Evolutionary conservation across 2,329 filamentous ascomycete species (phyloP).

Genomic region (Leptographium procerum): DNA sequence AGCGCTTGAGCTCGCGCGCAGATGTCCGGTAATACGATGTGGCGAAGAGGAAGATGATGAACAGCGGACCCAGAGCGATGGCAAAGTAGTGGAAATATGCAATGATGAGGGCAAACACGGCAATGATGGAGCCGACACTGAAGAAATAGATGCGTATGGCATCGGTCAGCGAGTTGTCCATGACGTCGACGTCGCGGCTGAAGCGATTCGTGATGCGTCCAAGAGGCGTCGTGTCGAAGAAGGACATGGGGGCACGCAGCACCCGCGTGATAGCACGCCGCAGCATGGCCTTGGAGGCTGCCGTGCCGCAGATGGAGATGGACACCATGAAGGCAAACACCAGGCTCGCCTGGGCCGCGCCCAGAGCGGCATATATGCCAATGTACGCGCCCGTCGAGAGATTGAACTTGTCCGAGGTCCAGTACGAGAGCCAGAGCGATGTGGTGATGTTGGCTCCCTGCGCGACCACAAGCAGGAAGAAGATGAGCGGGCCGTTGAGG

Average conservation of each 20-base stretch:
- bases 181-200: slow-evolving; percentile 87
- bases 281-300: slow-evolving; percentile 71
- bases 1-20: slow-evolving; percentile 86
- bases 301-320: slow-evolving; percentile 70
- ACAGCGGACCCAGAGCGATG: slow-evolving; percentile 50
- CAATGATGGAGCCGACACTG: slow-evolving; percentile 69
- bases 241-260: slow-evolving; percentile 65
- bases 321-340: slow-evolving; percentile 73
- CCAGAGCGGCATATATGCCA: slow-evolving; percentile 59
- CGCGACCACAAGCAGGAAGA: slow-evolving; percentile 53
- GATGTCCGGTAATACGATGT: slow-evolving; percentile 83
- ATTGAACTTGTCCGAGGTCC: slow-evolving; percentile 70
- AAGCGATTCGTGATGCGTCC: slow-evolving; percentile 95
- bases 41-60: slow-evolving; percentile 68
- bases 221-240: slow-evolving; percentile 93
- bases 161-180: slow-evolving; percentile 88
- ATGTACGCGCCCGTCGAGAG: slow-evolving; percentile 61
- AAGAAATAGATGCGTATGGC: slow-evolving; percentile 88
- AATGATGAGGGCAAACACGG: slow-evolving; percentile 83
- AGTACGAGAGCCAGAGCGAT: slow-evolving; percentile 86
- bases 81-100: slow-evolving; percentile 89
- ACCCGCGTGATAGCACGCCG: slow-evolving; percentile 68
- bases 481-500: slow-evolving; percentile 53
- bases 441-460: slow-evolving; percentile 81
- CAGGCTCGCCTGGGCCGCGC: slow-evolving; percentile 56